These are phyloP conservation scores for Moelleriella libera DNA, from an alignment of 2,329 filamentous ascomycete species.

Conservation along the genomic window DNA sequence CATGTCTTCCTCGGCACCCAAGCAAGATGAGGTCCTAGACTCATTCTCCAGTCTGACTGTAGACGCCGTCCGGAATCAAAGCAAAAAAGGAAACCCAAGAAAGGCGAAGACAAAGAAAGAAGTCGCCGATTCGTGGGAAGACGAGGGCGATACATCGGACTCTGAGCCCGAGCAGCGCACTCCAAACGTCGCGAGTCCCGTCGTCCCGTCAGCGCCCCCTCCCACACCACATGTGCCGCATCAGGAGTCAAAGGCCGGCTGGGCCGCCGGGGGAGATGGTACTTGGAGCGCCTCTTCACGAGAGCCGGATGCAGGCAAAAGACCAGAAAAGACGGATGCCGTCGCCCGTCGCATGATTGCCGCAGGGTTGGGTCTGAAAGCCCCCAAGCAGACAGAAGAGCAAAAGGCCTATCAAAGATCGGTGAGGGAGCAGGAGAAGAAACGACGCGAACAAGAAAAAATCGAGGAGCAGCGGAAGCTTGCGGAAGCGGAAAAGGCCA, in stretches of 20 bases:
- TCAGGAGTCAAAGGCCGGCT: constrained; percentile 2
- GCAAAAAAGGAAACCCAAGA: neutral
- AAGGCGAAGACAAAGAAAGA: constrained; percentile 14
- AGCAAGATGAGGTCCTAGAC: constrained; percentile 12
- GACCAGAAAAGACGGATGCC: constrained; percentile 87
- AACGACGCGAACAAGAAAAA: constrained; percentile 57
- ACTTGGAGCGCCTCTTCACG: neutral
- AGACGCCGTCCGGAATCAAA: constrained; percentile 7
- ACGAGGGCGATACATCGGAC: constrained; percentile 42
- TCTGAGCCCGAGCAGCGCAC: constrained; percentile 10
- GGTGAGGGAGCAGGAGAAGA: constrained; percentile 72
- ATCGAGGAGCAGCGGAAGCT: constrained; percentile 46
- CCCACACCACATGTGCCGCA: constrained; percentile 50
- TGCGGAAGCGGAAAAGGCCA: constrained; percentile 60
- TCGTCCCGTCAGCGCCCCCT: constrained; percentile 37
- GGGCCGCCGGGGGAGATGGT: neutral
- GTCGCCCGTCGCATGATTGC: constrained; percentile 85
- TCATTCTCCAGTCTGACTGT: constrained; percentile 19
- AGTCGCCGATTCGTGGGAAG: constrained; percentile 32
- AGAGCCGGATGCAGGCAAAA: constrained; percentile 12
- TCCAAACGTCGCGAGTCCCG: constrained; percentile 27
- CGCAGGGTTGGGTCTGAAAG: constrained; percentile 67
- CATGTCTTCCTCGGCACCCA: neutral
- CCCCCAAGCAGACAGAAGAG: constrained; percentile 74
- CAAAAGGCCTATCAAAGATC: constrained; percentile 76